Conservation (phyloP, 306 rosid genomes). For the Pachyrhizus erosus region DNA sequence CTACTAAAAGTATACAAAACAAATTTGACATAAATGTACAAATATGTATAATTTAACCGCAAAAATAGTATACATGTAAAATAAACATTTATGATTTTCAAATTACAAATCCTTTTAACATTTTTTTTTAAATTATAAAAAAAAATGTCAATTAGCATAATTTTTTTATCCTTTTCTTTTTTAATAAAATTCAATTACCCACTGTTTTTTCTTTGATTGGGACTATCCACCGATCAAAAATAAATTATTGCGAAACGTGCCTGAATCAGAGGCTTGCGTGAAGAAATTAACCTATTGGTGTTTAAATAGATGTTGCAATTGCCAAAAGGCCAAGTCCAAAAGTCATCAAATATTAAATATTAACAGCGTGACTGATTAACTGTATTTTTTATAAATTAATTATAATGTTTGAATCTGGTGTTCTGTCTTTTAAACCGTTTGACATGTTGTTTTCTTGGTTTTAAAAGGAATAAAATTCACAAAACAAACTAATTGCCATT, state of each 20-base stretch:
- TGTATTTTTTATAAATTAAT: background rate
- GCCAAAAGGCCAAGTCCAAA: slow-evolving; percentile 1
- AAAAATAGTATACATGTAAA: background rate
- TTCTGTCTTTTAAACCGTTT: background rate
- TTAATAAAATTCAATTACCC: background rate
- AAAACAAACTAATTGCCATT: background rate
- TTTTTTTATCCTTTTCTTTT: background rate
- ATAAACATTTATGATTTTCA: background rate
- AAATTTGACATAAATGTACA: background rate
- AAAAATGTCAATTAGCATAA: background rate
- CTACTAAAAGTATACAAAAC: background rate
- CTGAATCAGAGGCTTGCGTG: slow-evolving; percentile 31
- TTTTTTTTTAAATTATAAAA: background rate
- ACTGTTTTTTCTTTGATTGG: background rate
- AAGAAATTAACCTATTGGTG: slow-evolving; percentile 19
- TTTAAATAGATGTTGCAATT: background rate
- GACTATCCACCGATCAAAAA: slow-evolving; percentile 29
- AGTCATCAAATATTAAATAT: slow-evolving; percentile 11
- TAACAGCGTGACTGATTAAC: background rate
- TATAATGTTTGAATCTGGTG: slow-evolving; percentile 7
- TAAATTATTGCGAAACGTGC: slow-evolving; percentile 29
- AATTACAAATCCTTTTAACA: background rate
- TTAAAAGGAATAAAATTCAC: background rate
- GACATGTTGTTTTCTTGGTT: slow-evolving; percentile 1
- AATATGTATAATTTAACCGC: background rate